phyloP scores from a whole-genome alignment of 805 yeast genomes.

The Kazachstania taianensis region DNA sequence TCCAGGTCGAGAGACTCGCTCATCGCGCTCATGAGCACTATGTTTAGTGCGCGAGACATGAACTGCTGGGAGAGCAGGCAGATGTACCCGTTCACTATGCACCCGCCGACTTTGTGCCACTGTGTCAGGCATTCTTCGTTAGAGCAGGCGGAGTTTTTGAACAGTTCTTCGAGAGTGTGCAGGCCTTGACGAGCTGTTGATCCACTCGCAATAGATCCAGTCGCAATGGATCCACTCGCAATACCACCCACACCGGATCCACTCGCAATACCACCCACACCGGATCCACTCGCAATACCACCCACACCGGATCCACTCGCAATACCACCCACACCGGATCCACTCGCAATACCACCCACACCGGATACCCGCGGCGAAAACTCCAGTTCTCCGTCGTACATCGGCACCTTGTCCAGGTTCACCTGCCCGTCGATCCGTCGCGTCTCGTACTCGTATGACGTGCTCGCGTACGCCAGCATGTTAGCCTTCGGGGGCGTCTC shows the following conservation, averaged over 20 bases:
- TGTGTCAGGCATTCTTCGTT: conserved; percentile 37
- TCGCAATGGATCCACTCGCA: too few relatives aligned
- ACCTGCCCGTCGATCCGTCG: conserved; percentile 27
- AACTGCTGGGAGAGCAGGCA: conserved; percentile 30
- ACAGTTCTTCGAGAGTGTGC: conserved; percentile 28
- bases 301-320: too few relatives aligned
- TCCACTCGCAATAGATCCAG: too few relatives aligned
- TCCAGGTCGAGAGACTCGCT: conserved; percentile 28
- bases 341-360: too few relatives aligned
- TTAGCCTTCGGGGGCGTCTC: conserved; percentile 27
- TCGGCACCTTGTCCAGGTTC: conserved; percentile 27
- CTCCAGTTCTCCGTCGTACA: conserved; percentile 29
- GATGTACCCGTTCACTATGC: conserved; percentile 38
- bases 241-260: too few relatives aligned
- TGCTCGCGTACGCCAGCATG: conserved; percentile 20
- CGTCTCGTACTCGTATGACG: conserved; percentile 31
- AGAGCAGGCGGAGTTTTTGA: conserved; percentile 44
- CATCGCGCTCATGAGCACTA: conserved; percentile 31
- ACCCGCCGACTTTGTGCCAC: conserved; percentile 51
- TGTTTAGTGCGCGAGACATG: conserved; percentile 28
- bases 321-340: too few relatives aligned
- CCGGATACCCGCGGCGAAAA: too few relatives aligned
- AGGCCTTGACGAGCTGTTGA: conserved; percentile 6
- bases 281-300: too few relatives aligned
- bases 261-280: too few relatives aligned